Percentiles rank a stretch among this genome's conserved stretches.
phyloP scores from a whole-genome alignment of 2,329 filamentous ascomycete species.

The Xenoacremonium recifei region DNA sequence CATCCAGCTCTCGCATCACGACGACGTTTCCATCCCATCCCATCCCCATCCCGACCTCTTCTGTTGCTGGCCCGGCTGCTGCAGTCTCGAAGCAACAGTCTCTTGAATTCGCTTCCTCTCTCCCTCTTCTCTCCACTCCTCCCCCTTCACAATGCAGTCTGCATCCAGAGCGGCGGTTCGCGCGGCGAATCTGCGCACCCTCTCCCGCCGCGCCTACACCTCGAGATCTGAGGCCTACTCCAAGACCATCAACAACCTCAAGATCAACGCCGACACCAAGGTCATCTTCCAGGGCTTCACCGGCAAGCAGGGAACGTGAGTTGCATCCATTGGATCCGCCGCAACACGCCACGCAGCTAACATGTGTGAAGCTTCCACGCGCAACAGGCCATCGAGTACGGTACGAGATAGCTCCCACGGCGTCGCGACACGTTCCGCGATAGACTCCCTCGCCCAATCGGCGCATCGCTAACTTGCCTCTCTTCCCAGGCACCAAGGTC shows the following conservation, averaged over 20 bases:
- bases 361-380: constrained; percentile 78
- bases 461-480: not conserved
- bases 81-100: constrained; percentile 13
- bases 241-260: constrained; percentile 78
- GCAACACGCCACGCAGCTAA: no score
- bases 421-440: constrained; percentile 22
- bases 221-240: constrained; percentile 64
- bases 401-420: constrained; percentile 50
- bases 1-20: constrained; percentile 8
- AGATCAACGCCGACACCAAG: constrained; percentile 90
- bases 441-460: not conserved
- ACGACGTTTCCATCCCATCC: constrained; percentile 2
- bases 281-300: constrained; percentile 98
- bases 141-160: constrained; percentile 71
- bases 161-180: constrained; percentile 68
- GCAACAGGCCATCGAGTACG: constrained; percentile 96
- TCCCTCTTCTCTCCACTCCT: constrained; percentile 9
- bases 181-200: constrained; percentile 66
- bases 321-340: no score
- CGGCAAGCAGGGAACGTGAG: constrained; percentile 91
- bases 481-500: constrained; percentile 78
- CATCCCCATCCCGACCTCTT: no score
- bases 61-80: constrained; percentile 2
- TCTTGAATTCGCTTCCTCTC: constrained; percentile 9
- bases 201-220: constrained; percentile 70